These are phyloP conservation scores for Arthroderma sp. DNA, from an alignment of 2,329 filamentous ascomycete species.

Conservation along the genomic window DNA sequence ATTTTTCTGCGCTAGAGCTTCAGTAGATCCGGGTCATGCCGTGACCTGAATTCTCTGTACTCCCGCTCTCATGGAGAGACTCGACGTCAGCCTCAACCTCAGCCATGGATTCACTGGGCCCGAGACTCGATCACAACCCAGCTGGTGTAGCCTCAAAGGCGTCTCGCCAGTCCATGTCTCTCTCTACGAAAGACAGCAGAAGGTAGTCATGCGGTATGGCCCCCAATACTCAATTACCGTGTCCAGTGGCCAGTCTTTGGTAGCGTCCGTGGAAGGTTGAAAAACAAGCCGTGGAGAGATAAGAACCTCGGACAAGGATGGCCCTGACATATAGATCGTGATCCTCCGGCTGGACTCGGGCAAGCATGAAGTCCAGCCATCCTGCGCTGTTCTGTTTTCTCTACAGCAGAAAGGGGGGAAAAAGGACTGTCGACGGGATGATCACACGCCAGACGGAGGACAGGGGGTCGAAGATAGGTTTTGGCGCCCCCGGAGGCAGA, in stretches of 20 bases:
- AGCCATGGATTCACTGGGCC: background rate
- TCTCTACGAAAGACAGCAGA: background rate
- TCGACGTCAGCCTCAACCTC: background rate
- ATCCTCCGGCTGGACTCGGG: background rate
- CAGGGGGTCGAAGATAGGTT: no score
- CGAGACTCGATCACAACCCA: background rate
- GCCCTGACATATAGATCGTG: background rate
- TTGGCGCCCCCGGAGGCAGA: background rate
- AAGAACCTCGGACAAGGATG: background rate
- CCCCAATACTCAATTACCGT: background rate
- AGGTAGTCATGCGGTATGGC: background rate
- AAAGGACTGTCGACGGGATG: background rate
- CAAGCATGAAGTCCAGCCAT: background rate
- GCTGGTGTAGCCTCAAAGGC: background rate
- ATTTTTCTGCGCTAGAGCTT: background rate
- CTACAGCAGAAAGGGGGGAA: background rate
- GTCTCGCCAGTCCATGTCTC: background rate
- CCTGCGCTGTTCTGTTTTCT: background rate
- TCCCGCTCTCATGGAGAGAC: background rate
- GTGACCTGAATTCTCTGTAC: background rate
- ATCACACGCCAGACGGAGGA: background rate
- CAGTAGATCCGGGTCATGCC: constrained; percentile 2
- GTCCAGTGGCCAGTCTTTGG: background rate
- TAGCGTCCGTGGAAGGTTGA: background rate
- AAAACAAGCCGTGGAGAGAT: background rate